These are phyloP conservation scores for Persicaria tinctoria DNA, from an alignment of 148 eudicot species.

Conservation along the genomic window DNA sequence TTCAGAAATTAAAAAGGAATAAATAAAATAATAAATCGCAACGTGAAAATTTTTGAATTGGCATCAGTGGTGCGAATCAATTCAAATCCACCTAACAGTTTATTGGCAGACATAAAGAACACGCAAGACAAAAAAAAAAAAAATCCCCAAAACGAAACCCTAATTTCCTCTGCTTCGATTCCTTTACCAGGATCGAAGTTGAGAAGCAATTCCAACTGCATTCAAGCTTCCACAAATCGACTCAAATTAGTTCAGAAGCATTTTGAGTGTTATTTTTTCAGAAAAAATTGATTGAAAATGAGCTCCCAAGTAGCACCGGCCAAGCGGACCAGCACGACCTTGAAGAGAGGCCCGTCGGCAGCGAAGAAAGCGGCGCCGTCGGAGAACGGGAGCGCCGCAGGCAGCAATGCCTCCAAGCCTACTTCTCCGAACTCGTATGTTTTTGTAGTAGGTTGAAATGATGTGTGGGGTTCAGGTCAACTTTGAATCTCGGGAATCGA, in stretches of 20 bases:
- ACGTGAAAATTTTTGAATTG: neutral
- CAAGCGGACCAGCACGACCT: slow-evolving; percentile 38
- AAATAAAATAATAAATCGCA: neutral
- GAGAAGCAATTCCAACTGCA: slow-evolving; percentile 5
- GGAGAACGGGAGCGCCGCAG: slow-evolving; percentile 38
- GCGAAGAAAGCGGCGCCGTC: slow-evolving; percentile 30
- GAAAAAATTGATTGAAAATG: slow-evolving; percentile 24
- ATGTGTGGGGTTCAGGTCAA: neutral
- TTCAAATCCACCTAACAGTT: slow-evolving; percentile 4
- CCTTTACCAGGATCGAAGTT: neutral
- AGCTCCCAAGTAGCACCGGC: slow-evolving; percentile 48
- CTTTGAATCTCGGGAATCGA: neutral
- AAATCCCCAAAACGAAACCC: slow-evolving; percentile 1
- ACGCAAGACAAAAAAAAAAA: neutral
- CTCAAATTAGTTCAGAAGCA: neutral
- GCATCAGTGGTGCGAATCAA: slow-evolving; percentile 3
- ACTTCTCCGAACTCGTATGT: slow-evolving; percentile 52
- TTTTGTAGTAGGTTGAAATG: neutral
- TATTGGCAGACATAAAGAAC: slow-evolving; percentile 6
- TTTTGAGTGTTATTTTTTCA: neutral
- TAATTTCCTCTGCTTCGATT: slow-evolving; percentile 6
- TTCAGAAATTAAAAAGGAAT: neutral
- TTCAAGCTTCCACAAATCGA: neutral
- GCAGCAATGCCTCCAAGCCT: slow-evolving; percentile 38
- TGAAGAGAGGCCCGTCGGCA: slow-evolving; percentile 34